Conservation (phyloP, 2,329 filamentous ascomycete genomes). For the Metarhizium anisopliae region DNA sequence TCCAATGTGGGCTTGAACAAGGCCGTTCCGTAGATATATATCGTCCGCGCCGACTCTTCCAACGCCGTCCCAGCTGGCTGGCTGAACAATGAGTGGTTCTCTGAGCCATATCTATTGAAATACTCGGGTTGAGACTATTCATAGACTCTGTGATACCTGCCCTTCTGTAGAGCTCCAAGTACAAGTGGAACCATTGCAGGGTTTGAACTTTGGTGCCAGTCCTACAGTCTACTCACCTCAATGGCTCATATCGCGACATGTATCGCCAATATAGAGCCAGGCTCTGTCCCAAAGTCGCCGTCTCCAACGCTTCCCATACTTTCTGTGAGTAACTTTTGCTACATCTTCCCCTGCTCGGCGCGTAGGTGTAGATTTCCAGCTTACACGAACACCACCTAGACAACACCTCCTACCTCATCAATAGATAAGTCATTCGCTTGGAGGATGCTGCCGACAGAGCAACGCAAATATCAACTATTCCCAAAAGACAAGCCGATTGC, state of each 20-base stretch:
- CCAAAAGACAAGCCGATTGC: slow-evolving; percentile 41
- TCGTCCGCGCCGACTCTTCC: neutral
- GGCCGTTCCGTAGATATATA: slow-evolving; percentile 2
- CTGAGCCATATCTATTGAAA: neutral
- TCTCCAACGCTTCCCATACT: slow-evolving; percentile 37
- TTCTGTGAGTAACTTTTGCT: slow-evolving; percentile 25
- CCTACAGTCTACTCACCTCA: slow-evolving; percentile 7
- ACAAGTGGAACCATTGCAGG: neutral
- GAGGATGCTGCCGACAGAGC: slow-evolving; percentile 50
- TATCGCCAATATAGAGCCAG: slow-evolving; percentile 40
- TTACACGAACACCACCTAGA: slow-evolving; percentile 6
- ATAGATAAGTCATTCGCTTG: slow-evolving; percentile 42
- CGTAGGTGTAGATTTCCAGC: neutral
- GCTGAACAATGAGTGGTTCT: neutral
- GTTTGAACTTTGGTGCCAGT: neutral
- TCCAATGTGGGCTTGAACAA: neutral
- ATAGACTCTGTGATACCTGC: neutral
- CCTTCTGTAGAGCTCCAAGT: neutral
- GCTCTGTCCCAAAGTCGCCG: slow-evolving; percentile 42
- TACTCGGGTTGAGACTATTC: neutral
- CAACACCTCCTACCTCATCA: neutral
- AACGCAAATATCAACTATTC: slow-evolving; percentile 53
- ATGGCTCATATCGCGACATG: slow-evolving; percentile 58
- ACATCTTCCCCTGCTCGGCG: neutral
- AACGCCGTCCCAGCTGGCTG: neutral